phyloP scores from a whole-genome alignment of 495 filamentous ascomycete genomes.

The Aspergillus cristatus region DNA sequence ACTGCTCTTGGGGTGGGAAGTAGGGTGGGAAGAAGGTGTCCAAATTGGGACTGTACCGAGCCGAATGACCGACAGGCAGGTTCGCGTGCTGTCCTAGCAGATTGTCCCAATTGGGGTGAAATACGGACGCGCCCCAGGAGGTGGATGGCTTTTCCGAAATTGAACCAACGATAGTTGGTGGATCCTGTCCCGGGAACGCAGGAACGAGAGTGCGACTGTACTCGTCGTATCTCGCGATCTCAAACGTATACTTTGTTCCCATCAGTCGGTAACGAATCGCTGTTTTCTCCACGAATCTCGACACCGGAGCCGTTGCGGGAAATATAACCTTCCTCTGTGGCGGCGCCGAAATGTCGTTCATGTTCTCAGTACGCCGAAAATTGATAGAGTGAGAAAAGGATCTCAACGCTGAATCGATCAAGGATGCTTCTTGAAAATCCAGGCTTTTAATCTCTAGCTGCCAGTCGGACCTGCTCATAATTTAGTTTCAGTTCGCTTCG shows the following conservation, averaged over 20 bases:
- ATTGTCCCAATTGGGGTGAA: conserved; percentile 42
- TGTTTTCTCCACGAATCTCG: conserved; percentile 38
- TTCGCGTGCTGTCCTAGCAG: conserved; percentile 24
- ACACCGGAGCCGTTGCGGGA: conserved; percentile 11
- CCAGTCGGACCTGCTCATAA: conserved; percentile 25
- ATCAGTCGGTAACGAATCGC: conserved; percentile 39
- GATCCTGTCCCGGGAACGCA: background rate
- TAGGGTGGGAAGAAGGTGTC: conserved; percentile 40
- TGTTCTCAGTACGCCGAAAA: conserved; percentile 9
- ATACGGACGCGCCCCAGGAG: conserved; percentile 41
- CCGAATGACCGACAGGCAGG: conserved; percentile 17
- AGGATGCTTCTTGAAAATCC: conserved; percentile 17
- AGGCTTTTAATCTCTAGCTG: conserved; percentile 30
- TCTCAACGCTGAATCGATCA: conserved; percentile 16
- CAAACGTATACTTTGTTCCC: conserved; percentile 41
- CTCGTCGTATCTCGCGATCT: conserved; percentile 46
- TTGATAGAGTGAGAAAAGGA: conserved; percentile 17
- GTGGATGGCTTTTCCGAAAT: conserved; percentile 14
- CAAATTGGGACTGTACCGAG: conserved; percentile 31
- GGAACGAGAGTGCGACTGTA: conserved; percentile 24
- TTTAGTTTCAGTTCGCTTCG: conserved; percentile 3
- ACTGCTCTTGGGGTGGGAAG: conserved; percentile 2
- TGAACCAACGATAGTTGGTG: conserved; percentile 6
- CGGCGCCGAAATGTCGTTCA: conserved; percentile 12
- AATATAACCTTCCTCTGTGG: conserved; percentile 20